Base-by-base conservation (phyloP, 169 alveolate species). In the Plasmodium yoelii region DNA sequence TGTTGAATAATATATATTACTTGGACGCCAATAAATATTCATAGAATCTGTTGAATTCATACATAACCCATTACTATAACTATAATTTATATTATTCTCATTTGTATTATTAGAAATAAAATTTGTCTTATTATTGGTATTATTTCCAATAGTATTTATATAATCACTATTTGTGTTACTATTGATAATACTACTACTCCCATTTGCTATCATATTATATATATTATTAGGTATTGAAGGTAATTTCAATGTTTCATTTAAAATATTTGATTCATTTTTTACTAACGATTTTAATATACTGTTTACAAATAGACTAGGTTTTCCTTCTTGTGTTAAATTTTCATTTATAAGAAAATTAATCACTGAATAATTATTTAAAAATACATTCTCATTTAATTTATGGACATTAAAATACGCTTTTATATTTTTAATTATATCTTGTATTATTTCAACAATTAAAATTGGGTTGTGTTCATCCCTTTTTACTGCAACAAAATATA, bases 261-360 rank as follows among this genome's bases (percentile, higher is more conserved):
- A 51, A 15, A 84, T 28, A 44, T n/a, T 49, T 34, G 56, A 67
- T 6, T 55, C 87, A 84, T 34, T 44, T 22, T 69, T 60, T 1
- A 84, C 53, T 63, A 84, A 57, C 42, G 28, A n/a, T 84, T 69
- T 84, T 51, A 84, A 84, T 22, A 84, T 84, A 10, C 39, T 28
- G 10, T 84, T 59, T 15, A 84, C 42, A 84, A 84, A 59, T 22
- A 84, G 19, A 19, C 64, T 57, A 22, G 91, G 91, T 51, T 57
- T 84, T 26, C 90, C 90, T 18, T 53, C 82, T 13, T 84, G 75
- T 56, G 44, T 68, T 84, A 84, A 69, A 22, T 69, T 84, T 69
- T 84, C 91, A 84, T 84, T 69, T 6, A 84, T 84, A 1, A 84
- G 53, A 84, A 84, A 84, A 69, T 57, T 55, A 10, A 67, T 61